Conservation (phyloP, 2,329 filamentous ascomycete species). For the Phaeosphaeriaceae sp. region DNA sequence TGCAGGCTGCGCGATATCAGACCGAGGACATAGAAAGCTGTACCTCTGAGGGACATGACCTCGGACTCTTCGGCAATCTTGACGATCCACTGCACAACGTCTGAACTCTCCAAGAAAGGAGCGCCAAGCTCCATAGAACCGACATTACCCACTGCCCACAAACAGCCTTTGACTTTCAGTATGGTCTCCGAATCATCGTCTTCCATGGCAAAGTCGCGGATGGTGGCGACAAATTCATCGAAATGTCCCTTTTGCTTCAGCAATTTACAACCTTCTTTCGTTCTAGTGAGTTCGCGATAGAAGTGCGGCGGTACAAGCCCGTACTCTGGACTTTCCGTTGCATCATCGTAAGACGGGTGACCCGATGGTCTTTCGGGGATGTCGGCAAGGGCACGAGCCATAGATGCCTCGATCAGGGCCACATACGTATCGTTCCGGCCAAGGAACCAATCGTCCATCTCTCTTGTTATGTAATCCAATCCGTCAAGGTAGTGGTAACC, state of each 20-base stretch:
- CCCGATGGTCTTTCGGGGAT: constrained; percentile 63
- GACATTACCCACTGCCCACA: constrained; percentile 98
- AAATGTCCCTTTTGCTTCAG: constrained; percentile 95
- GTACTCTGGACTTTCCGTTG: constrained; percentile 58
- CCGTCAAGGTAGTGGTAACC: constrained; percentile 98
- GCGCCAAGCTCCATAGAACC: constrained; percentile 97
- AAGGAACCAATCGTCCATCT: constrained; percentile 99
- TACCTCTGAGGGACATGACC: constrained; percentile 91
- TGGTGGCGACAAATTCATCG: constrained; percentile 87
- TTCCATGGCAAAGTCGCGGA: constrained; percentile 85
- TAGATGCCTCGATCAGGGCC: constrained; percentile 89
- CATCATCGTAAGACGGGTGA: constrained; percentile 50
- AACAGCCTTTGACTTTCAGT: constrained; percentile 92
- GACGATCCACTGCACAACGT: constrained; percentile 87
- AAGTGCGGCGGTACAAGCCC: constrained; percentile 90
- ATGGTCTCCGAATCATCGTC: constrained; percentile 84
- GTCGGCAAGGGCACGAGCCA: constrained; percentile 81
- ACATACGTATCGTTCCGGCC: constrained; percentile 98
- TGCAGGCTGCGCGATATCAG: constrained; percentile 91
- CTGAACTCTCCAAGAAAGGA: constrained; percentile 87
- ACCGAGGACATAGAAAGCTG: constrained; percentile 94
- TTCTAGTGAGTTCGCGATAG: constrained; percentile 92
- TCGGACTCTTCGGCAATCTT: constrained; percentile 86
- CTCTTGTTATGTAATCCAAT: constrained; percentile 97
- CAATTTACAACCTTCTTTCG: constrained; percentile 87